Evolutionary conservation across 345 rosid genomes (phyloP).

Genomic region (Populus deltoides): DNA sequence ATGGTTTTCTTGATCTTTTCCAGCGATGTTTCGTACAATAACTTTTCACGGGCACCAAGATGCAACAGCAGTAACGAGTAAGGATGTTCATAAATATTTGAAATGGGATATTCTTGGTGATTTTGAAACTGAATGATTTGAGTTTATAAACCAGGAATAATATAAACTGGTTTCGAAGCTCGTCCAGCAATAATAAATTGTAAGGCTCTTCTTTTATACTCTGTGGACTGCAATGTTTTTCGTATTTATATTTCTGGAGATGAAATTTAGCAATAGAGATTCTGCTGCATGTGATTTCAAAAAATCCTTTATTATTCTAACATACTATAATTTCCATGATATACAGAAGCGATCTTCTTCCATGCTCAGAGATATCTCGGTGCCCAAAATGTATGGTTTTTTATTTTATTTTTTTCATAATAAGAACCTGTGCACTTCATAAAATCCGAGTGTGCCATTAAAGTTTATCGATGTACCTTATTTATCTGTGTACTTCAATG

Average conservation of each 20-base stretch:
- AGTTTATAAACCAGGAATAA: not conserved
- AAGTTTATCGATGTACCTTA: no score
- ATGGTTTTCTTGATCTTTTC: not conserved
- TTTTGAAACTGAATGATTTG: not conserved
- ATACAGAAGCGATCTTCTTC: not conserved
- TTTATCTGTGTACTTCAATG: no score
- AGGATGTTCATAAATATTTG: not conserved
- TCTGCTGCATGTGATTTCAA: no score
- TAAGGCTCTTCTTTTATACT: not conserved
- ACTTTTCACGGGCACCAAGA: not conserved
- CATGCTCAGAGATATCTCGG: not conserved
- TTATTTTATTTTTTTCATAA: not conserved
- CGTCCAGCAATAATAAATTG: not conserved
- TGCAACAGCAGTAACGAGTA: not conserved
- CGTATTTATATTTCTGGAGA: no score
- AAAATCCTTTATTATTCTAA: not conserved
- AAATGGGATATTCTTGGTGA: not conserved
- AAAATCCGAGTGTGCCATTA: no score
- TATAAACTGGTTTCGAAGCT: not conserved
- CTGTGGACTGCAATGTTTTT: not conserved
- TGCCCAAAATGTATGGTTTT: not conserved
- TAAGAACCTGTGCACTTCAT: not conserved
- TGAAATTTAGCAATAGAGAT: no score
- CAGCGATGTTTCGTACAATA: constrained; percentile 1
- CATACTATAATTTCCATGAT: not conserved